These are phyloP conservation scores for Phalaenopsis aphrodite DNA, from an alignment of 106 monocot genomes.

Conservation along the genomic window DNA sequence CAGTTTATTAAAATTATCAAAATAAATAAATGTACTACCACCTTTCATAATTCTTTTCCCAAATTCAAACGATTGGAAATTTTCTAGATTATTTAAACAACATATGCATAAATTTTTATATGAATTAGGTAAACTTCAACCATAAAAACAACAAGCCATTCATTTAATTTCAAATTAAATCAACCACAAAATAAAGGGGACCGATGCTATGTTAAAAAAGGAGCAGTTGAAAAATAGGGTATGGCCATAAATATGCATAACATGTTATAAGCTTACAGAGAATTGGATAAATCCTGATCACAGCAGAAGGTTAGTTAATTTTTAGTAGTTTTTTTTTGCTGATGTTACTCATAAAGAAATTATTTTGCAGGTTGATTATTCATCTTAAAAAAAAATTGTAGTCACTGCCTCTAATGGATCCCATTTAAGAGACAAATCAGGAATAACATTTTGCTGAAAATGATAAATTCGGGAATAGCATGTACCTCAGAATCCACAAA, in stretches of 20 bases:
- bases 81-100: no score
- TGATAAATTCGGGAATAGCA: not conserved
- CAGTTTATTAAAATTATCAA: no score
- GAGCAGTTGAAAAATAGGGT: not conserved
- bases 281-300: not conserved
- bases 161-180: not conserved
- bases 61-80: no score
- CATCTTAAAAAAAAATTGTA: not conserved
- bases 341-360: not conserved
- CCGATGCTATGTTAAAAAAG: not conserved
- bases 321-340: not conserved
- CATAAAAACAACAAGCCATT: no score
- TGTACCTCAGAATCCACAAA: slow-evolving; percentile 90
- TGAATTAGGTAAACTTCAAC: no score
- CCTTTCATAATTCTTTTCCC: no score
- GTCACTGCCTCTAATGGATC: not conserved
- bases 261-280: not conserved
- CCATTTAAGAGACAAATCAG: not conserved
- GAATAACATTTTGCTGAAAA: not conserved
- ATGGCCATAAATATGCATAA: not conserved
- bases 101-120: no score
- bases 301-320: not conserved
- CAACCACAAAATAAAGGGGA: not conserved
- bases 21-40: no score
- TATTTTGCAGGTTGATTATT: not conserved